Base-by-base conservation (phyloP, 176 grass and related monocot species). In the Poa annua region DNA sequence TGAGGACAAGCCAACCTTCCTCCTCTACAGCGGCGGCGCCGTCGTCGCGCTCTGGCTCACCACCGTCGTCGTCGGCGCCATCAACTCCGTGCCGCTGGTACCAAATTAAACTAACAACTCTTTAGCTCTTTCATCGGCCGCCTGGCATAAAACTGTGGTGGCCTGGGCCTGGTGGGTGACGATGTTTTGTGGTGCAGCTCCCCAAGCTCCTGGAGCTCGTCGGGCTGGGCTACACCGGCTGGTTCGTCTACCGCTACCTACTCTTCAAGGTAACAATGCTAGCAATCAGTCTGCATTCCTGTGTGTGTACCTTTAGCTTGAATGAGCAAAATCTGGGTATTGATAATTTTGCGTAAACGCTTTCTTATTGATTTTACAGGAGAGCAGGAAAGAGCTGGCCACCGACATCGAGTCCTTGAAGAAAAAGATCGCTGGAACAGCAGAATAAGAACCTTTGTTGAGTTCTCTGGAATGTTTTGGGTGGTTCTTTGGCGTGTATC, bases 201-300 rank as follows among this genome's bases (percentile, higher is more conserved):
- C 96, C 93, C 61, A 99, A 99, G 87, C 38, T 99, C 73, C 75
- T 99, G 85, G 96, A 99, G 74, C 83, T 99, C 34, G 96, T 99
- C 7, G 96, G 96, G 10, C 93, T 99, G 11, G 96, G 96, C 14
- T 99, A 99, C 87, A 96, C 96, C 52, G 96, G 90, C 52, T 96
- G 96, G 96, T 99, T 99, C 76, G 96, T 99, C 3, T 99, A 99
- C 82, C 91, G 96, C 55, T 99, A 99, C 89, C 91, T 99, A 25
- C 96, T 99, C 48, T 99, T 99, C 93, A 99, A 99, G 96, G 96
- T 92, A 91, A 83, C 36, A 41, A 47, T 47, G 44, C 44, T 47
- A 47, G 44, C 44, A 12, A 76, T 8, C 49, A 74, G 50, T 47
- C 44, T 77, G 12, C 17, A 7, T 35, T 3, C 55, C 4, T 36